These are phyloP conservation scores for Fusarium sp. DNA, from an alignment of 2,329 filamentous ascomycete species.

Conservation along the genomic window DNA sequence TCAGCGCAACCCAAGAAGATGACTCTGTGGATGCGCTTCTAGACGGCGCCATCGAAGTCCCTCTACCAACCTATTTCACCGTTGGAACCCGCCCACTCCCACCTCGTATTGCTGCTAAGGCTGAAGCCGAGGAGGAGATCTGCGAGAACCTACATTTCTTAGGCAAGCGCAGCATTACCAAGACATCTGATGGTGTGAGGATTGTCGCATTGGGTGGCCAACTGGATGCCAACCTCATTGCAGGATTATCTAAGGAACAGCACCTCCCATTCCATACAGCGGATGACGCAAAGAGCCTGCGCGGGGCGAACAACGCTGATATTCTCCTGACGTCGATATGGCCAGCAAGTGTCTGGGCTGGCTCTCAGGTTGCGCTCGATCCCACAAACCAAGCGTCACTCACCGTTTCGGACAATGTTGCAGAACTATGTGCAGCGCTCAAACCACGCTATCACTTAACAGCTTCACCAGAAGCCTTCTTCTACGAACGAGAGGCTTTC, in stretches of 20 bases:
- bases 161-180: conserved; percentile 85
- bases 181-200: conserved; percentile 87
- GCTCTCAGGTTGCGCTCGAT: conserved; percentile 71
- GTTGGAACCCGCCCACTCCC: conserved; percentile 80
- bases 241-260: conserved; percentile 73
- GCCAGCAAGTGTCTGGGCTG: conserved; percentile 77
- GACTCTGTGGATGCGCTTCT: conserved; percentile 71
- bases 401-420: conserved; percentile 70
- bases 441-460: conserved; percentile 95
- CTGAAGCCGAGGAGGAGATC: conserved; percentile 77
- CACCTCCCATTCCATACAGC: conserved; percentile 81
- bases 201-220: conserved; percentile 87
- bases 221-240: conserved; percentile 68
- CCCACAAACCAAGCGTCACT: conserved; percentile 62
- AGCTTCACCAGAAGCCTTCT: conserved; percentile 69
- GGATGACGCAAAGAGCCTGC: conserved; percentile 78
- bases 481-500: conserved; percentile 94
- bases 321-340: conserved; percentile 89
- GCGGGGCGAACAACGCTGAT: conserved; percentile 81
- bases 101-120: conserved; percentile 72
- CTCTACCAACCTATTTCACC: conserved; percentile 91
- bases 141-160: conserved; percentile 93
- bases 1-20: conserved; percentile 69
- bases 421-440: conserved; percentile 79
- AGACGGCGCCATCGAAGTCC: conserved; percentile 75